Conservation (phyloP, 148 eudicot species). For the Rhododendron ovatum region DNA sequence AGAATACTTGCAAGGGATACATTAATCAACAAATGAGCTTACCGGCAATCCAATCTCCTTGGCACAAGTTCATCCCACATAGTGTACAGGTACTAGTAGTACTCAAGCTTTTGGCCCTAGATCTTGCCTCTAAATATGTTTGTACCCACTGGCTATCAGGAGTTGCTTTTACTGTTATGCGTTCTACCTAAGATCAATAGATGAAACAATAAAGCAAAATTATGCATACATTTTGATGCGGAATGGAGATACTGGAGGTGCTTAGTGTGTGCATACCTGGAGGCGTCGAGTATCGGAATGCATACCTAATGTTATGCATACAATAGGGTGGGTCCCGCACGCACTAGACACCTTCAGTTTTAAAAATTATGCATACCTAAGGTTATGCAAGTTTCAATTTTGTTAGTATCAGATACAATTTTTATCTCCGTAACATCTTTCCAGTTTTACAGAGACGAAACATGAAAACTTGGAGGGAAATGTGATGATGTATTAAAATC, state of each 20-base stretch:
- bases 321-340: too few species aligned
- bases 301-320: too few species aligned
- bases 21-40: neutral
- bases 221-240: neutral
- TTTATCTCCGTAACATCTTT: too few species aligned
- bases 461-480: neutral
- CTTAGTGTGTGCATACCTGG: too few species aligned
- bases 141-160: neutral
- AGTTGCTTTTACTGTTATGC: neutral
- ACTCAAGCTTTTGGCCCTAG: neutral
- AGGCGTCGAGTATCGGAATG: too few species aligned
- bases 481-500: neutral
- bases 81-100: neutral
- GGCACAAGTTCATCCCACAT: neutral
- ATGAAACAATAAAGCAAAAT: neutral
- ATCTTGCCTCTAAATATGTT: neutral
- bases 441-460: neutral
- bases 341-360: too few species aligned
- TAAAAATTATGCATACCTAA: too few species aligned
- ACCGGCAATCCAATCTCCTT: neutral
- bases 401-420: too few species aligned
- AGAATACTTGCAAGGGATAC: constrained; percentile 30
- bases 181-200: neutral
- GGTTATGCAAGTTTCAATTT: too few species aligned
- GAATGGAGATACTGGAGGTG: neutral